These are phyloP conservation scores for Paraconiothyrium sp. DNA, from an alignment of 2,329 filamentous ascomycete genomes.

Conservation along the genomic window DNA sequence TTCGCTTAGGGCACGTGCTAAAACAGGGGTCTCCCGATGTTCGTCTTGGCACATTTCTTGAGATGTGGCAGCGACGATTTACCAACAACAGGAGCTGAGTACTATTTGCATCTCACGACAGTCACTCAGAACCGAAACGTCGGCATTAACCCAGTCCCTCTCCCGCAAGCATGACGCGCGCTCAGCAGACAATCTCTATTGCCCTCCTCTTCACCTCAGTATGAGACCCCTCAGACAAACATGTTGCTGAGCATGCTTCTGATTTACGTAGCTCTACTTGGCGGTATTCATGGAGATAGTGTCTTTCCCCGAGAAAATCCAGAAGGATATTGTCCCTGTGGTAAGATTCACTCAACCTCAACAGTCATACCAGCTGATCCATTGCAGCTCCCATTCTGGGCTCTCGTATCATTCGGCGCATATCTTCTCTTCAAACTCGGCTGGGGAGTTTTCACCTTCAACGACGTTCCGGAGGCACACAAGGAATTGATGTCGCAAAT, in stretches of 20 bases:
- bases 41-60: slow-evolving; percentile 9
- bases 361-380: background rate
- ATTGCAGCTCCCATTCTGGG: slow-evolving; percentile 87
- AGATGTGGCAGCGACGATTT: slow-evolving; percentile 15
- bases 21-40: background rate
- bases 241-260: slow-evolving; percentile 27
- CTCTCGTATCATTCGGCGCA: slow-evolving; percentile 87
- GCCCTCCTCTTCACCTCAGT: slow-evolving; percentile 89
- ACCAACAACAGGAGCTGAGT: slow-evolving; percentile 1
- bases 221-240: slow-evolving; percentile 50
- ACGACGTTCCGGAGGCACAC: slow-evolving; percentile 92
- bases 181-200: slow-evolving; percentile 89
- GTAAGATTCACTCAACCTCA: slow-evolving; percentile 66
- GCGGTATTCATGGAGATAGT: slow-evolving; percentile 85
- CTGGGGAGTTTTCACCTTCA: slow-evolving; percentile 93
- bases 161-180: slow-evolving; percentile 81
- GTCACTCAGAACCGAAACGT: background rate
- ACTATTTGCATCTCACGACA: slow-evolving; percentile 7
- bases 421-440: slow-evolving; percentile 93
- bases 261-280: slow-evolving; percentile 79
- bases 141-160: background rate
- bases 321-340: slow-evolving; percentile 86
- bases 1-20: slow-evolving; percentile 8
- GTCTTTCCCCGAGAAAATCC: slow-evolving; percentile 78
- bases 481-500: slow-evolving; percentile 89